phyloP scores from a whole-genome alignment of 1,284 basidiomycete genomes.

The Volvariella volvacea region DNA sequence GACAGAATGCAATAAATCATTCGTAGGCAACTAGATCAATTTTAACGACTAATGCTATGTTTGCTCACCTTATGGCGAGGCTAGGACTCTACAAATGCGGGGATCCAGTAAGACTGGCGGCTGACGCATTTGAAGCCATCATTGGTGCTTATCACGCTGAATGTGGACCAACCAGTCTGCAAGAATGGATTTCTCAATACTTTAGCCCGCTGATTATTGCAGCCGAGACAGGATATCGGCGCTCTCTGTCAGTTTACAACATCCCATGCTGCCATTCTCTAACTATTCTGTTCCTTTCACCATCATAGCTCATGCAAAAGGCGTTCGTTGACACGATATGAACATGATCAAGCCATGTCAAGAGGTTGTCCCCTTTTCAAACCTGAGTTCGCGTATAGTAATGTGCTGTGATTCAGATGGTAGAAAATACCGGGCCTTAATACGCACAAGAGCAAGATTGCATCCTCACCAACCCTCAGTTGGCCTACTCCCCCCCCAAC shows the following conservation, averaged over 20 bases:
- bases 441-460: too few relatives aligned
- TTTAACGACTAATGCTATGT: slow-evolving; percentile 20
- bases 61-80: slow-evolving; percentile 20
- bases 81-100: slow-evolving; percentile 12
- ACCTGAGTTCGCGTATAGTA: too few relatives aligned
- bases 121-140: slow-evolving; percentile 21
- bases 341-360: too few relatives aligned
- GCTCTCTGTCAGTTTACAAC: slow-evolving; percentile 10
- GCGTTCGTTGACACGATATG: too few relatives aligned
- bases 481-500: too few relatives aligned
- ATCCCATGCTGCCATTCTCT: neutral
- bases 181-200: slow-evolving; percentile 14
- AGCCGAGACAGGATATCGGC: slow-evolving; percentile 13
- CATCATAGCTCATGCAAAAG: too few relatives aligned
- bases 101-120: slow-evolving; percentile 15
- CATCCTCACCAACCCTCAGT: too few relatives aligned
- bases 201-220: slow-evolving; percentile 16
- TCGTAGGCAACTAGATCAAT: slow-evolving; percentile 14
- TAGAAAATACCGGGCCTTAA: too few relatives aligned
- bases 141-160: slow-evolving; percentile 17
- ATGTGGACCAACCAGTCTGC: slow-evolving; percentile 12
- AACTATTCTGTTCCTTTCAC: neutral
- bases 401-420: too few relatives aligned
- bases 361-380: too few relatives aligned
- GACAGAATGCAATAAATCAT: too few relatives aligned